Percentiles rank a stretch among this genome's conserved stretches.
Evolutionary conservation across 176 grass and related monocot species (phyloP).

Genomic region (Avena sativa): DNA sequence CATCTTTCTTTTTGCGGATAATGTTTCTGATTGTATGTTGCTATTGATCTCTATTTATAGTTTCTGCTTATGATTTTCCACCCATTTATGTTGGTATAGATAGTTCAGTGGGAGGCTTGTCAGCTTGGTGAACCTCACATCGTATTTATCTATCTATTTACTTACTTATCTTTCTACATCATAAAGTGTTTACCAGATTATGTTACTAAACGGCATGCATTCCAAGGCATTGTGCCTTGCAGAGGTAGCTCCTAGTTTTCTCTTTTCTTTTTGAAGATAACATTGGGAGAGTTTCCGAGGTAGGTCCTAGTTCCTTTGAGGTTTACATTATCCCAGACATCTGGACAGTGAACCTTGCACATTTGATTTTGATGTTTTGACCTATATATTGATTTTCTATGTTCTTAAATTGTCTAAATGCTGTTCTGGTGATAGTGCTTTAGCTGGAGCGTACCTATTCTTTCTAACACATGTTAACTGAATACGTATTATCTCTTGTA

Average conservation of each 20-base stretch:
- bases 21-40: slow-evolving; percentile 29
- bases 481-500: slow-evolving; percentile 37
- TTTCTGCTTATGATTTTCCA: slow-evolving; percentile 12
- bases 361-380: neutral
- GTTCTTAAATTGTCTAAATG: slow-evolving; percentile 22
- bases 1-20: slow-evolving; percentile 41
- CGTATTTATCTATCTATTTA: neutral
- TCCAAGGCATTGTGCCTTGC: neutral
- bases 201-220: slow-evolving; percentile 15
- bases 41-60: slow-evolving; percentile 7
- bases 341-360: neutral
- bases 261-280: too few relatives aligned
- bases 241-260: neutral
- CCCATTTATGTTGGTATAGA: neutral
- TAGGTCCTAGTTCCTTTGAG: neutral
- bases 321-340: neutral
- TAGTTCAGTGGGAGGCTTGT: slow-evolving; percentile 23
- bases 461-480: neutral
- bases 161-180: neutral
- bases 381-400: neutral
- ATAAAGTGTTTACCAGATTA: neutral
- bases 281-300: too few relatives aligned
- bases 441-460: neutral
- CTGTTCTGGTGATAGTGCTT: slow-evolving; percentile 10
- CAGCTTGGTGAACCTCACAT: neutral